phyloP scores from a whole-genome alignment of 2,329 filamentous ascomycete genomes.

The Dactylellina drechsleri region DNA sequence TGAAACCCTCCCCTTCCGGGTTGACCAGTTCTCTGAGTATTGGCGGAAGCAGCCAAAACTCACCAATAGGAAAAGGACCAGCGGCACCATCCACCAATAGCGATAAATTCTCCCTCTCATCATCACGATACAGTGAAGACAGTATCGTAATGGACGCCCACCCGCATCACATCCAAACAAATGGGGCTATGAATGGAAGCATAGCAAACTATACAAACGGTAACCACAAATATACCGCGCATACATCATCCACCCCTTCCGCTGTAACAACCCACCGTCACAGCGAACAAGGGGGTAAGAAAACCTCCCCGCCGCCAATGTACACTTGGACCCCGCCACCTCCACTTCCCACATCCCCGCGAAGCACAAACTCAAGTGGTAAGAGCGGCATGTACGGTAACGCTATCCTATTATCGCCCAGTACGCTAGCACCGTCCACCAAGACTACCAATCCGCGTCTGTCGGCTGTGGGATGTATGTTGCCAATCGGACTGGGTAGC shows the following conservation, averaged over 20 bases:
- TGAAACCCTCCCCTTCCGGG: conserved; percentile 34
- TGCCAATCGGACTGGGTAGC: conserved; percentile 18
- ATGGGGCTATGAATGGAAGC: background rate
- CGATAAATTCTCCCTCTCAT: conserved; percentile 31
- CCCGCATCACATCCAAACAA: background rate
- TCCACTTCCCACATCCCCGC: conserved; percentile 27
- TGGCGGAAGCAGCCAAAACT: conserved; percentile 39
- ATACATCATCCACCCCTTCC: conserved; percentile 7
- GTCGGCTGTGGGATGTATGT: conserved; percentile 45
- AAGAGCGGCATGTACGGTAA: conserved; percentile 42
- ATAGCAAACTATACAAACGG: background rate
- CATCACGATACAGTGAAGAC: conserved; percentile 47
- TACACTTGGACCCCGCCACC: conserved; percentile 45
- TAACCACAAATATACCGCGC: conserved; percentile 9
- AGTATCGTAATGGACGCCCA: conserved; percentile 14
- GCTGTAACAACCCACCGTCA: background rate
- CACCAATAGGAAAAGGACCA: conserved; percentile 23
- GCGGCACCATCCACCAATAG: conserved; percentile 10
- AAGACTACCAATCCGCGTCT: conserved; percentile 43
- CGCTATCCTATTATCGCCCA: conserved; percentile 44
- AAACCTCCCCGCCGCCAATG: conserved; percentile 46
- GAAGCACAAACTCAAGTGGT: conserved; percentile 9
- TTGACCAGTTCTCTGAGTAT: conserved; percentile 46
- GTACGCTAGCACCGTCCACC: conserved; percentile 42
- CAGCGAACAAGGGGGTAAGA: conserved; percentile 31